These are phyloP conservation scores for Umbilicus rupestris DNA, from an alignment of 164 flowering plant species.

Conservation along the genomic window DNA sequence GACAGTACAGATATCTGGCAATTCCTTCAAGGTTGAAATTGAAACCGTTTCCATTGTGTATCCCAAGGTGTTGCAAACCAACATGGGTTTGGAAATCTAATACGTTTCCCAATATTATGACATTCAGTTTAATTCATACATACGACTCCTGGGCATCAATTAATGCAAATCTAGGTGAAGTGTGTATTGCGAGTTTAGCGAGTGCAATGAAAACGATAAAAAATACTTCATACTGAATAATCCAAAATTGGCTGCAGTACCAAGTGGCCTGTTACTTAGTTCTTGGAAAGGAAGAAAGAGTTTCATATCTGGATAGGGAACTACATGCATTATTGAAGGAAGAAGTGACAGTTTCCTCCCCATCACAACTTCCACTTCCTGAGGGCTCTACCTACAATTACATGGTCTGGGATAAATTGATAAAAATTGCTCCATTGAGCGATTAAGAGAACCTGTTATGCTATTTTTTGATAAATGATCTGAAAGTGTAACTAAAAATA, in stretches of 20 bases:
- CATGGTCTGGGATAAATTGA: slow-evolving; percentile 42
- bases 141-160: no score
- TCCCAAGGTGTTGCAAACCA: no score
- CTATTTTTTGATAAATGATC: background rate
- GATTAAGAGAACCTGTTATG: slow-evolving; percentile 7
- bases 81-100: no score
- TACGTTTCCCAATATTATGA: no score
- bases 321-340: background rate
- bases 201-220: background rate
- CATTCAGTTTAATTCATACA: no score
- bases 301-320: background rate
- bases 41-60: no score
- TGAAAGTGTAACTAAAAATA: background rate
- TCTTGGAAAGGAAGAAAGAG: slow-evolving; percentile 44
- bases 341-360: slow-evolving; percentile 56
- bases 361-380: slow-evolving; percentile 96
- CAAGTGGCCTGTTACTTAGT: slow-evolving; percentile 85
- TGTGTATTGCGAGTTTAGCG: slow-evolving; percentile 12
- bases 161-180: slow-evolving; percentile 32
- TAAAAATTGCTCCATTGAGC: slow-evolving; percentile 44
- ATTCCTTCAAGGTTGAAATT: no score
- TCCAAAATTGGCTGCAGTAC: slow-evolving; percentile 95
- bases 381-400: slow-evolving; percentile 44
- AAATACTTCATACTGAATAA: slow-evolving; percentile 60
- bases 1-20: no score